These are phyloP conservation scores for Aspergillus persii DNA, from an alignment of 2,329 filamentous ascomycete genomes.

Conservation along the genomic window DNA sequence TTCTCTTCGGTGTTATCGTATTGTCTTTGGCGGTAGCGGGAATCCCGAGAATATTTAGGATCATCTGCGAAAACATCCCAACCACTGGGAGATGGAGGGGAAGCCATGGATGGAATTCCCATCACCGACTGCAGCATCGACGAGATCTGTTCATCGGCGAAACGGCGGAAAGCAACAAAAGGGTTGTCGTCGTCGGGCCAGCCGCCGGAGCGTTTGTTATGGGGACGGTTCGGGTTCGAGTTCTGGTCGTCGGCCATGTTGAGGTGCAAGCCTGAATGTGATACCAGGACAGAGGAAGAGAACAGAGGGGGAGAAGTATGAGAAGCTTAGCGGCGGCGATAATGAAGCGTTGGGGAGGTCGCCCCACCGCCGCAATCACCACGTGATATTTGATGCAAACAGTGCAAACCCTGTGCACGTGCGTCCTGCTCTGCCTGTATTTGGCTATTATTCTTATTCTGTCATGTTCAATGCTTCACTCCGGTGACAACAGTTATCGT, in stretches of 20 bases:
- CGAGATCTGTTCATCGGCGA: constrained; percentile 58
- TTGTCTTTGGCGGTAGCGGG: constrained; percentile 17
- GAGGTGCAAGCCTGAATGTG: neutral
- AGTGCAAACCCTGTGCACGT: neutral
- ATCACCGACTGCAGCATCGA: constrained; percentile 54
- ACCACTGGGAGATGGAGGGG: constrained; percentile 29
- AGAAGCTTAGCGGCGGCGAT: constrained; percentile 8
- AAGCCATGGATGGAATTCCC: constrained; percentile 41
- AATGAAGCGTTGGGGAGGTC: constrained; percentile 34
- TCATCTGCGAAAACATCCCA: constrained; percentile 39
- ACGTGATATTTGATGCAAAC: constrained; percentile 7
- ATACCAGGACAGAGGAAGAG: neutral
- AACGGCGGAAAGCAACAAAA: constrained; percentile 60
- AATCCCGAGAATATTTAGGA: constrained; percentile 21
- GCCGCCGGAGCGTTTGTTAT: constrained; percentile 17
- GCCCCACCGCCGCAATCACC: constrained; percentile 31
- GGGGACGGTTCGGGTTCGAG: constrained; percentile 8
- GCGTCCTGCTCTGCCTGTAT: neutral
- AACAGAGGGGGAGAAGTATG: constrained; percentile 6
- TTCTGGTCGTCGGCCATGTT: constrained; percentile 28
- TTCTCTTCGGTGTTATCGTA: constrained; percentile 5
- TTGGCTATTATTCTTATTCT: neutral
- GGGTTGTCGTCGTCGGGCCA: constrained; percentile 48
- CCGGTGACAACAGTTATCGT: no score
- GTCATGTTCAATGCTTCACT: neutral